phyloP scores from a whole-genome alignment of 2,329 filamentous ascomycete species.

The Sporothrix dimorphospora region DNA sequence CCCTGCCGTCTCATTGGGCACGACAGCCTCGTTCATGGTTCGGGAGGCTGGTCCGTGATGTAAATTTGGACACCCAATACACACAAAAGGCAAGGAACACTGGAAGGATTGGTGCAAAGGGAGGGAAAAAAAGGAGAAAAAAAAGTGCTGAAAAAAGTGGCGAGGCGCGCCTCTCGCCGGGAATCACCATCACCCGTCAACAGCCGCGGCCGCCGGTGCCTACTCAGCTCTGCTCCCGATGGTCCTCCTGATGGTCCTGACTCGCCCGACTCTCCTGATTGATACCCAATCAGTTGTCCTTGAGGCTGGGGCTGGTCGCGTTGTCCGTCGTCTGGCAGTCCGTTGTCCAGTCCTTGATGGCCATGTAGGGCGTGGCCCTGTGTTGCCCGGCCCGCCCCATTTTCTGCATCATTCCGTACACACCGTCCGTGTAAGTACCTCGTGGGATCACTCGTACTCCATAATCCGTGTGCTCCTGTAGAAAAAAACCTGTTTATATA shows the following conservation, averaged over 20 bases:
- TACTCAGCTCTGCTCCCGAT: neutral
- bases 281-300: conserved; percentile 18
- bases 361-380: conserved; percentile 4
- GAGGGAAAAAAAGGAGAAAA: neutral
- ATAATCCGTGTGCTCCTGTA: neutral
- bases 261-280: conserved; percentile 7
- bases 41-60: conserved; percentile 1
- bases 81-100: neutral
- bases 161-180: neutral
- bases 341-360: conserved; percentile 4
- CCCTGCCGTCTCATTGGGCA: neutral
- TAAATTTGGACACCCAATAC: neutral
- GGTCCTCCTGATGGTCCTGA: neutral
- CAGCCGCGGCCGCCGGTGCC: no score
- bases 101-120: neutral
- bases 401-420: conserved; percentile 7
- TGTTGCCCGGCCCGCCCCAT: neutral
- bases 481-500: conserved; percentile 9
- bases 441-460: neutral
- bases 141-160: neutral
- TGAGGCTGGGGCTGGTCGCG: neutral
- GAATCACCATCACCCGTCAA: neutral
- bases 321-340: neutral
- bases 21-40: neutral
- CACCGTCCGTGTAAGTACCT: neutral